These are phyloP conservation scores for Phialophora chinensis DNA, from an alignment of 2,329 filamentous ascomycete genomes.

Conservation along the genomic window DNA sequence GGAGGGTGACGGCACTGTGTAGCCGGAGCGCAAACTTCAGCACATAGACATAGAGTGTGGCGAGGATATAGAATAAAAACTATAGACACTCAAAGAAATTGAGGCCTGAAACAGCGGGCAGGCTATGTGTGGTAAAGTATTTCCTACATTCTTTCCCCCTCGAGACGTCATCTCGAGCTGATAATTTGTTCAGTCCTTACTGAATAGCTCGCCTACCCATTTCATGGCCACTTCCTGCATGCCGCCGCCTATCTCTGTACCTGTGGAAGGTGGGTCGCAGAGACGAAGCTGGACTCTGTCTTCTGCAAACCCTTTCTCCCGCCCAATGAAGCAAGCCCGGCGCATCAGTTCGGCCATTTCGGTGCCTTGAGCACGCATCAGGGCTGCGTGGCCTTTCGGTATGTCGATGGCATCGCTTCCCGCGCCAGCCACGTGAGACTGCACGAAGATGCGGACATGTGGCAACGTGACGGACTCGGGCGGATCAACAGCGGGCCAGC, in stretches of 20 bases:
- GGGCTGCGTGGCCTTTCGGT: constrained; percentile 28
- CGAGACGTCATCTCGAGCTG: background rate
- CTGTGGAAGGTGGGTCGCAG: background rate
- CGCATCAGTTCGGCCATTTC: constrained; percentile 52
- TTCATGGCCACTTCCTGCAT: background rate
- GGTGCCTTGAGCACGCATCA: constrained; percentile 47
- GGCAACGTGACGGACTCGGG: constrained; percentile 37
- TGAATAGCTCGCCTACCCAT: background rate
- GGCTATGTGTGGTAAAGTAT: background rate
- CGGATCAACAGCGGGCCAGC: constrained; percentile 34
- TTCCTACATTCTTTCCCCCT: background rate
- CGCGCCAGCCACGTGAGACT: background rate
- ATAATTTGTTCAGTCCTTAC: background rate
- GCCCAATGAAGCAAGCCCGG: constrained; percentile 52
- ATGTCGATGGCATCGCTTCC: background rate
- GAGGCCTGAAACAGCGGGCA: too few relatives aligned
- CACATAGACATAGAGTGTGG: too few relatives aligned
- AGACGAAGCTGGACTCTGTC: constrained; percentile 41
- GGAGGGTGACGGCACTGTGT: too few relatives aligned
- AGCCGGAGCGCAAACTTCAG: too few relatives aligned
- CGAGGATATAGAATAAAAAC: background rate
- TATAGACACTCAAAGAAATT: too few relatives aligned
- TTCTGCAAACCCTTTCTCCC: constrained; percentile 49
- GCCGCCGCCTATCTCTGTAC: background rate
- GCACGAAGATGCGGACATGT: constrained; percentile 32